Evolutionary conservation across 1,284 basidiomycete genomes (phyloP), one percentile per base, ranked within the genome.

Genomic region (Ganoderma lingzhi): DNA sequence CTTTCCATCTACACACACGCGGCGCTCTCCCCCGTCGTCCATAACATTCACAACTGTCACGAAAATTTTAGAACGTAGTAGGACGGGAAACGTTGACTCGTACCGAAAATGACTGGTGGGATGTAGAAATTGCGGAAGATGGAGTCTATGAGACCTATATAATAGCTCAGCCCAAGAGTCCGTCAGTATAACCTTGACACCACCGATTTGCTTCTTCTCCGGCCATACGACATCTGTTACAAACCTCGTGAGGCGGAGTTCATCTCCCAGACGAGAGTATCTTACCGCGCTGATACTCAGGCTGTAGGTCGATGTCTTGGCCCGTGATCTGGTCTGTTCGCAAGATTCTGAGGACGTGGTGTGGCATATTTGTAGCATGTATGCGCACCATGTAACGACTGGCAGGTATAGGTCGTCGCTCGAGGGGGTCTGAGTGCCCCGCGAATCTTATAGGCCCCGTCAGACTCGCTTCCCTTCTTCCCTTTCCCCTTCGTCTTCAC

Each of bases 1-100:
- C 77, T 94, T 94, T 9, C 93, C 92, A 75, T 93, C 93, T n/a
- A 94, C 92, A 71, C 91, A 94, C 0, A 88, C 87, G 71, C 87
- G 86, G 0, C 78, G 82, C 74, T 93, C 91, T 0, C 84, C 81
- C 0, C 92, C 92, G 73, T 93, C 91, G 0, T 89, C 86, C 28
- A 79, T 28, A 15, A 74, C 72, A n/a, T 75, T 74, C 12, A 81
- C 79, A 17, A 80, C 82, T 83, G 30, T 15, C 23, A 28, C 19
- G 62, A n/a, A 35, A 39, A 14, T 14, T 3, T 32, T 19, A 62
- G 15, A 10, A 14, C 6, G 23, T 17, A 4, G n/a, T 12, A 56
- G 15, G 32, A 12, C 30, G n/a, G 44, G 5, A 53, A 19, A 15
- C 12, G 17, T 3, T 48, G 23, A 44, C 5, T 63, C 83, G 41